These are phyloP conservation scores for Tillandsia leiboldiana DNA, from an alignment of 176 grass and related monocot species.

Conservation along the genomic window DNA sequence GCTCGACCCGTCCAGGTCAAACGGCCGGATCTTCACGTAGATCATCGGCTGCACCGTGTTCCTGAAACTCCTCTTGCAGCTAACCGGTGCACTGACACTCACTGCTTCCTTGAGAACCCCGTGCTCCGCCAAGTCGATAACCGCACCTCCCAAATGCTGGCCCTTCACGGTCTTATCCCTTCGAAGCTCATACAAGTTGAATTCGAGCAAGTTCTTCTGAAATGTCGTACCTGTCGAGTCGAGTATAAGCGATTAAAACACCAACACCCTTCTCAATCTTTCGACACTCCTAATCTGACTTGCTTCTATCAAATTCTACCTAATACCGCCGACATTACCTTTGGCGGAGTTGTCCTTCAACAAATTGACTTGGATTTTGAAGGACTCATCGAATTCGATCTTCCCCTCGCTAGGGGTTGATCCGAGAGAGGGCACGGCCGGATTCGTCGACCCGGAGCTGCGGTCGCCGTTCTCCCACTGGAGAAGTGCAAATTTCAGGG, in stretches of 20 bases:
- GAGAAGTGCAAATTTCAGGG: background rate
- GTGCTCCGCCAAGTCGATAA: background rate
- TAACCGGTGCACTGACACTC: background rate
- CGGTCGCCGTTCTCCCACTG: background rate
- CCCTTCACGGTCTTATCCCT: background rate
- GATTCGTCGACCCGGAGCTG: background rate
- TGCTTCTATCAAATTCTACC: too few species aligned
- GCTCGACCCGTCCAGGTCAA: background rate
- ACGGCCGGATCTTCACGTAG: background rate
- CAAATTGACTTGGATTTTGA: background rate
- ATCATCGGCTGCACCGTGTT: background rate
- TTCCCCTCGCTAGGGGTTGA: background rate
- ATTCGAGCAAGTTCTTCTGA: slow-evolving; percentile 2
- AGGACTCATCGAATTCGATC: background rate
- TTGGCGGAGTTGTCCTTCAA: background rate
- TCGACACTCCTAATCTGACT: too few species aligned
- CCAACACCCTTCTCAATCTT: too few species aligned
- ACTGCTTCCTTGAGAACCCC: background rate
- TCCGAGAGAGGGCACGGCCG: background rate
- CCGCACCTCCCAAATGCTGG: background rate
- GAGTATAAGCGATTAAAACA: too few species aligned
- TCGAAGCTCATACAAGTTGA: background rate
- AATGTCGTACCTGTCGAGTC: background rate
- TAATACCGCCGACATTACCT: background rate
- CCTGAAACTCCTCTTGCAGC: background rate